Evolutionary conservation across 495 filamentous ascomycete genomes (phyloP), one percentile per base, ranked within the genome.

Genomic region (Amphirosellinia nigrospora): DNA sequence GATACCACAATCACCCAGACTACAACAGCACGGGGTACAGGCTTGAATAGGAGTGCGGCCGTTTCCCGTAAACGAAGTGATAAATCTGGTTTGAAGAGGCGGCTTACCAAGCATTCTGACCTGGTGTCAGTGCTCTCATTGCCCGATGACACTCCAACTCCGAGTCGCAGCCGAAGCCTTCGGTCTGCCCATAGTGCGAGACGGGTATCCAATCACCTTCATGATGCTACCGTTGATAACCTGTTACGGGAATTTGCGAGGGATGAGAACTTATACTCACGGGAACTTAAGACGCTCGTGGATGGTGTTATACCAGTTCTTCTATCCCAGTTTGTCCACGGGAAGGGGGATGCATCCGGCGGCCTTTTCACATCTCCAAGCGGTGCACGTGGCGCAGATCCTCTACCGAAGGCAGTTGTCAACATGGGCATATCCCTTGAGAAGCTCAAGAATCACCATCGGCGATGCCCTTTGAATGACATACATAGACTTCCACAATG

Each of bases 301-400:
- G 96, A 96, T 71, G 96, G 97, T 63, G 96, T 99, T 21, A 92
- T 99, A 64, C 96, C 96, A 10, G 96, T 98, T 10, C 87, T 99
- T 3, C 81, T 98, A 64, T 92, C 86, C 11, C 94, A 94, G 70
- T 93, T 97, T 23, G 65, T 97, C 89, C 64, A 92, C 86, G 75
- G 90, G 84, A 89, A 90, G 63, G 86, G 89, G 23, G 87, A 86
- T 4, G 83, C 88, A 58, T 88, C 88, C 16, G 89, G 89, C 64
- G 89, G 89, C 39, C 82, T 94, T n/a, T 93, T 94, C 74, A 79
- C 75, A 28, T 71, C 76, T 5, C 48, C 70, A 15, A 67, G 67
- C 11, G 58, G 70, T 36, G 64, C 70, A 59, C 68, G 72, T 10
- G 81, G 79, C 60, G 77, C 78, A 19, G 81, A 83, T 61, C 74